These are phyloP conservation scores for Blastobotrys attinorum DNA, from an alignment of 805 yeast species.

Conservation along the genomic window DNA sequence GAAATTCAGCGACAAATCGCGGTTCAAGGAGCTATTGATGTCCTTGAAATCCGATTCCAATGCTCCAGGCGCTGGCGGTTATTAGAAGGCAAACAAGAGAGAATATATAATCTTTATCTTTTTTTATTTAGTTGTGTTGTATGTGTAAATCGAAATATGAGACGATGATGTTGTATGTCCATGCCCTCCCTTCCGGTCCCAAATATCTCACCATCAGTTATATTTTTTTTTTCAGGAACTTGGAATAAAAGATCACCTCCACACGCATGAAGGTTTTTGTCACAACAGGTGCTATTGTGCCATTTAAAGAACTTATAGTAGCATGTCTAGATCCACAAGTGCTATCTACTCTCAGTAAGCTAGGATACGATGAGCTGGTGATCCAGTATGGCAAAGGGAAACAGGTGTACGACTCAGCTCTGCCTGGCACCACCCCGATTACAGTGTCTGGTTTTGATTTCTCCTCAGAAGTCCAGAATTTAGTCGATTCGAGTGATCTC, in stretches of 20 bases:
- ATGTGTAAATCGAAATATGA: no score
- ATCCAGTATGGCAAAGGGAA: constrained; percentile 52
- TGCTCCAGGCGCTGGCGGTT: constrained; percentile 74
- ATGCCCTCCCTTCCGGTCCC: neutral
- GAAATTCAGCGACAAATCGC: constrained; percentile 50
- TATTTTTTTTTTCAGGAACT: no score
- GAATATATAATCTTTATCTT: neutral
- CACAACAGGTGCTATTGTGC: constrained; percentile 88
- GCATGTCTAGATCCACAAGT: constrained; percentile 33
- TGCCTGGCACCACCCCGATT: neutral
- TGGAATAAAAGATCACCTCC: neutral
- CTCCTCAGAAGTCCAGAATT: constrained; percentile 34
- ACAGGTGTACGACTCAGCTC: constrained; percentile 19
- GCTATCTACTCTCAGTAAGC: constrained; percentile 27
- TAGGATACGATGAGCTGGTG: constrained; percentile 36
- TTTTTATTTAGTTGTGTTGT: neutral
- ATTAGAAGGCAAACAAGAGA: constrained; percentile 24
- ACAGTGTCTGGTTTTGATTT: constrained; percentile 41
- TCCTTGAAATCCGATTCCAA: constrained; percentile 60
- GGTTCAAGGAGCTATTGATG: constrained; percentile 57
- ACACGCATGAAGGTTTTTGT: constrained; percentile 41
- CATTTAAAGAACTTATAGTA: constrained; percentile 56
- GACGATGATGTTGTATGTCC: no score
- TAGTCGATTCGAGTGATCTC: constrained; percentile 42
- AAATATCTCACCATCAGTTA: neutral